A percentile compares a stretch with the other conserved stretches of the same genome.
phyloP scores from a whole-genome alignment of 495 filamentous ascomycete genomes.

The Lophium mytilinum region DNA sequence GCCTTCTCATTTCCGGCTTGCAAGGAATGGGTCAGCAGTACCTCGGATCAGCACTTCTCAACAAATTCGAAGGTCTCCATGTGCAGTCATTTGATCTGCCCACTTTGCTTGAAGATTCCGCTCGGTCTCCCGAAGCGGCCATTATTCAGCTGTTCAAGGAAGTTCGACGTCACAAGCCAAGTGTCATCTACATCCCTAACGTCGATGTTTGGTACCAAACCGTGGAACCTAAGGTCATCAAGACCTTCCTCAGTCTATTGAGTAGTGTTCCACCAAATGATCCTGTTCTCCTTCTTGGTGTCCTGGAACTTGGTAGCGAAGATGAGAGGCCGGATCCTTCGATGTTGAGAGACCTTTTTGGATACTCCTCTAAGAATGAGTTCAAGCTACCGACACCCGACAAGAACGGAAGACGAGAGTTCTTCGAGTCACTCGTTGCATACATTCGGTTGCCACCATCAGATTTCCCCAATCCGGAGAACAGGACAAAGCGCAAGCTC shows the following conservation, averaged over 20 bases:
- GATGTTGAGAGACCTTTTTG: slow-evolving; percentile 72
- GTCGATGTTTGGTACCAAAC: slow-evolving; percentile 79
- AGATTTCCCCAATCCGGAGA: slow-evolving; percentile 77
- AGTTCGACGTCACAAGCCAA: slow-evolving; percentile 87
- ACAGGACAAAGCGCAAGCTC: slow-evolving; percentile 76
- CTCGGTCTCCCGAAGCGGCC: slow-evolving; percentile 72
- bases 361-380: slow-evolving; percentile 69
- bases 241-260: slow-evolving; percentile 71
- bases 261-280: slow-evolving; percentile 75
- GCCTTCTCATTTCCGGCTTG: slow-evolving; percentile 67
- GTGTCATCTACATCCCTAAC: slow-evolving; percentile 88
- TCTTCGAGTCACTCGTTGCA: slow-evolving; percentile 62
- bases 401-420: slow-evolving; percentile 54
- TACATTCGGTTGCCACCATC: slow-evolving; percentile 68
- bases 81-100: slow-evolving; percentile 92
- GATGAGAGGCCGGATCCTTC: slow-evolving; percentile 47
- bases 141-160: slow-evolving; percentile 86
- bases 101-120: slow-evolving; percentile 63
- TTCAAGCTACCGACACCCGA: slow-evolving; percentile 58
- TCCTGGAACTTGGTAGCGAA: slow-evolving; percentile 51
- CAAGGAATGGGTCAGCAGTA: slow-evolving; percentile 94
- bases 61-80: slow-evolving; percentile 86
- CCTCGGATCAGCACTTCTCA: slow-evolving; percentile 73
- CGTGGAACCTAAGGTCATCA: slow-evolving; percentile 56
- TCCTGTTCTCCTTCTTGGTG: slow-evolving; percentile 75